Conservation (phyloP, 2,329 filamentous ascomycete genomes). For the Colletotrichum sp. region DNA sequence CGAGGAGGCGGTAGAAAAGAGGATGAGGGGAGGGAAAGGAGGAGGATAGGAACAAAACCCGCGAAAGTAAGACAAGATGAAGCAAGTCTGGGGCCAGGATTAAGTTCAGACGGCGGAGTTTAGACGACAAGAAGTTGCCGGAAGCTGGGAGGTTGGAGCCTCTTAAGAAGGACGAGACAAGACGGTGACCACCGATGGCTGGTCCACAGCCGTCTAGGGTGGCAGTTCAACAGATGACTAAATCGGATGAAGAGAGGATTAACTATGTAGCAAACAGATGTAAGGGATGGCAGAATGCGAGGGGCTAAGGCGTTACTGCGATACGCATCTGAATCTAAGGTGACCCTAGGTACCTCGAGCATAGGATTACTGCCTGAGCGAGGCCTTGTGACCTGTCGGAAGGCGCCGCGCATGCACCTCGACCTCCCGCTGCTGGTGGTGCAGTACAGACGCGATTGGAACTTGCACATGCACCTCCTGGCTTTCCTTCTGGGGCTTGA, state of each 20-base stretch:
- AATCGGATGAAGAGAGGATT: not conserved
- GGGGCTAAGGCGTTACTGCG: not conserved
- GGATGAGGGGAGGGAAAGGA: not conserved
- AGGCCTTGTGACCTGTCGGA: conserved; percentile 16
- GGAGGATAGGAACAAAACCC: not conserved
- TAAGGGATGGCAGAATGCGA: not conserved
- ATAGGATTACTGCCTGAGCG: conserved; percentile 1
- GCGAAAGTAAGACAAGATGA: not conserved
- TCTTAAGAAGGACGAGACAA: not conserved
- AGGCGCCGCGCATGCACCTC: conserved; percentile 7
- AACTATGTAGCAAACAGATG: conserved; percentile 6
- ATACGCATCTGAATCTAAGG: not conserved
- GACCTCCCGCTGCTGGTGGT: not conserved
- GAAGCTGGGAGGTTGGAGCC: not conserved
- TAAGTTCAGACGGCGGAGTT: not conserved
- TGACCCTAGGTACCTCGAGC: not conserved
- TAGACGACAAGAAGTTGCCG: not conserved
- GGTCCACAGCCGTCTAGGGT: conserved; percentile 7
- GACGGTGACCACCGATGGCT: conserved; percentile 17
- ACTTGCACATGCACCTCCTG: not conserved
- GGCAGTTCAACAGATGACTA: not conserved
- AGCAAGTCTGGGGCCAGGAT: not conserved
- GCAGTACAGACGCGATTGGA: not conserved
- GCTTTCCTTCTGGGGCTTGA: not conserved
- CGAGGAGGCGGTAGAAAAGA: not conserved